Conservation (phyloP, 2,329 filamentous ascomycete genomes). For the Cladosporium sp. region DNA sequence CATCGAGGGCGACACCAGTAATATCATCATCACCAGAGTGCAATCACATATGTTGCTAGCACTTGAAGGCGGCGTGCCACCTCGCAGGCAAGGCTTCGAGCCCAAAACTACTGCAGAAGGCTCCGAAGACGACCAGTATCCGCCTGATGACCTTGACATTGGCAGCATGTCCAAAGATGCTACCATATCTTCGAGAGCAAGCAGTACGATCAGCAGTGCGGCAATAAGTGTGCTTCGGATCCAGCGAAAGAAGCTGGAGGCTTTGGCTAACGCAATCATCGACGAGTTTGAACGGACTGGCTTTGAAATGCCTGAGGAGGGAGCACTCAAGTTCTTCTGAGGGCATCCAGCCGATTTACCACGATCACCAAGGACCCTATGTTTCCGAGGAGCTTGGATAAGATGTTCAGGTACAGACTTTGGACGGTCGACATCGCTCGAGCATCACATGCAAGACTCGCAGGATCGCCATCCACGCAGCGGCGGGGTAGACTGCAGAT, state of each 20-base stretch:
- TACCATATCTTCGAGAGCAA: slow-evolving; percentile 34
- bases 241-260: slow-evolving; percentile 51
- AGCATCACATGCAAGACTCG: slow-evolving; percentile 2
- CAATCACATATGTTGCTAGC: slow-evolving; percentile 50
- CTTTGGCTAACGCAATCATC: slow-evolving; percentile 45
- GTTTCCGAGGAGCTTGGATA: background rate
- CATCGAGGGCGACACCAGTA: slow-evolving; percentile 48
- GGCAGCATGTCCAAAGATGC: slow-evolving; percentile 16
- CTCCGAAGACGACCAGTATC: slow-evolving; percentile 39
- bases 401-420: slow-evolving; percentile 12
- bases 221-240: slow-evolving; percentile 45
- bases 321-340: slow-evolving; percentile 35
- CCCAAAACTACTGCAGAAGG: slow-evolving; percentile 49
- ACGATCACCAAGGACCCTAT: background rate
- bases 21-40: slow-evolving; percentile 48
- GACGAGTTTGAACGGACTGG: slow-evolving; percentile 46
- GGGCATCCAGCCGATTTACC: background rate
- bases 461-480: background rate
- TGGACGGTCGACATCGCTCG: background rate
- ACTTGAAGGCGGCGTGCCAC: slow-evolving; percentile 50
- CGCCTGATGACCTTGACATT: slow-evolving; percentile 21
- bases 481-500: slow-evolving; percentile 15
- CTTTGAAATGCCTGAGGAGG: slow-evolving; percentile 50
- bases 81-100: slow-evolving; percentile 37
- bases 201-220: slow-evolving; percentile 26